Evolutionary conservation across 139 green algal genomes (phyloP).

Genomic region (Yamagishiella unicocca): DNA sequence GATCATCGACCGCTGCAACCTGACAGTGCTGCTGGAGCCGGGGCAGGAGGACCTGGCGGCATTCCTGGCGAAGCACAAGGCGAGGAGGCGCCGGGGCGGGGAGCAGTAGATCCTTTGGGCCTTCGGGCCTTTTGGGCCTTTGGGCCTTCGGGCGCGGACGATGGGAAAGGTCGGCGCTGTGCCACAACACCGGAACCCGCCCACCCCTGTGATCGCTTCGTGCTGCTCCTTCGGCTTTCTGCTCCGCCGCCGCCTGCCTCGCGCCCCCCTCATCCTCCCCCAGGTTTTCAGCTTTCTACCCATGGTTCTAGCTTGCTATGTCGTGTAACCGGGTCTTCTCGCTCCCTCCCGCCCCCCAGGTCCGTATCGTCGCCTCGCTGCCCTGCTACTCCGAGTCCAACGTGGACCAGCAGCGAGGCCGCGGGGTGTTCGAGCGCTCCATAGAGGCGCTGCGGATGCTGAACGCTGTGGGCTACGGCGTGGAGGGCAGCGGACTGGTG

Average conservation of each 20-base stretch:
- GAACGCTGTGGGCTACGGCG: slow-evolving; percentile 91
- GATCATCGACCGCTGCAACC: slow-evolving; percentile 98
- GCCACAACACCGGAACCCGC: no score
- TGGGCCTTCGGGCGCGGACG: no score
- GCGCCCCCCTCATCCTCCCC: no score
- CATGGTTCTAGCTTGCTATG: no score
- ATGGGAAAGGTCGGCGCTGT: no score
- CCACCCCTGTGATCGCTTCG: no score
- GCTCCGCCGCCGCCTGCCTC: no score
- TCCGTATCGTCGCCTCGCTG: slow-evolving; percentile 94
- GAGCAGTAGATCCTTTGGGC: no score
- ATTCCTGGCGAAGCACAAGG: slow-evolving; percentile 90
- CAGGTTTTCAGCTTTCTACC: no score
- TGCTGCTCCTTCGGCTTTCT: background rate
- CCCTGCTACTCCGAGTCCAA: slow-evolving; percentile 94
- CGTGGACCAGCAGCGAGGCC: slow-evolving; percentile 90
- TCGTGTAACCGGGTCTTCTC: no score
- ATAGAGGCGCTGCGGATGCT: slow-evolving; percentile 85
- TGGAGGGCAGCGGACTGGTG: slow-evolving; percentile 71
- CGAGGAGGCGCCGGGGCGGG: slow-evolving; percentile 5
- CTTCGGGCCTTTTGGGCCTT: no score
- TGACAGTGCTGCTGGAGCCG: slow-evolving; percentile 96
- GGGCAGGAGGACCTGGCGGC: slow-evolving; percentile 91
- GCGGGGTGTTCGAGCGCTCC: slow-evolving; percentile 92
- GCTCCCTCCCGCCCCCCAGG: slow-evolving; percentile 39